Percentiles rank a stretch among this genome's conserved stretches.
Evolutionary conservation across 2,329 filamentous ascomycete species (phyloP).

Genomic region (Nemania serpens): DNA sequence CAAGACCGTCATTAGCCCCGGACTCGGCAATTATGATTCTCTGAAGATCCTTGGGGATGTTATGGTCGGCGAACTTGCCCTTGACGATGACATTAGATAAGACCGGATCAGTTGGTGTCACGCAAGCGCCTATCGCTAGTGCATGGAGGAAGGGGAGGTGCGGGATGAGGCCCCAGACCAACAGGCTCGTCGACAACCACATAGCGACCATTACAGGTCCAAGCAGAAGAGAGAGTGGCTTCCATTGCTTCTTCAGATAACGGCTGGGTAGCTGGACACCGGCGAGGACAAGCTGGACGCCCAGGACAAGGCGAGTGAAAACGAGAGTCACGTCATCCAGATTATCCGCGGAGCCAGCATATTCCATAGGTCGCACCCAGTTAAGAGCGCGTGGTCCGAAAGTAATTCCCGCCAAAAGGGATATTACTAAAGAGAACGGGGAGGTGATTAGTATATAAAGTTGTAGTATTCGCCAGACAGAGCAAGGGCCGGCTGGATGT

Average conservation of each 20-base stretch:
- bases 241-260: slow-evolving; percentile 81
- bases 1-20: slow-evolving; percentile 86
- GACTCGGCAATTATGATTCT: slow-evolving; percentile 82
- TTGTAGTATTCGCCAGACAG: background rate
- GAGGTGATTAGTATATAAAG: background rate
- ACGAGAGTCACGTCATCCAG: slow-evolving; percentile 77
- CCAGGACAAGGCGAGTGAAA: slow-evolving; percentile 85
- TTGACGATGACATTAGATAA: slow-evolving; percentile 90
- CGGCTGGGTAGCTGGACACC: slow-evolving; percentile 85
- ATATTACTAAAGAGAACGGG: slow-evolving; percentile 66
- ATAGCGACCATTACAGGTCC: slow-evolving; percentile 84
- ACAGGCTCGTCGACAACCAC: slow-evolving; percentile 81
- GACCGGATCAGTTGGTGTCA: slow-evolving; percentile 91
- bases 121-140: slow-evolving; percentile 78
- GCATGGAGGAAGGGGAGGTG: slow-evolving; percentile 76
- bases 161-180: slow-evolving; percentile 79
- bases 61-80: slow-evolving; percentile 89
- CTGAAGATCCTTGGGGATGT: slow-evolving; percentile 81
- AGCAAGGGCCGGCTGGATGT: background rate
- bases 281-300: slow-evolving; percentile 86
- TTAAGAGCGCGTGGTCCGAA: slow-evolving; percentile 81
- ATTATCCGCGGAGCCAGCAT: slow-evolving; percentile 64
- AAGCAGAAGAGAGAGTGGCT: slow-evolving; percentile 72
- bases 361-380: slow-evolving; percentile 75
- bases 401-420: slow-evolving; percentile 75